Evolutionary conservation across 2,329 filamentous ascomycete species (phyloP), one percentile per base, ranked within the genome.

Genomic region (Huntiella moniliformis): DNA sequence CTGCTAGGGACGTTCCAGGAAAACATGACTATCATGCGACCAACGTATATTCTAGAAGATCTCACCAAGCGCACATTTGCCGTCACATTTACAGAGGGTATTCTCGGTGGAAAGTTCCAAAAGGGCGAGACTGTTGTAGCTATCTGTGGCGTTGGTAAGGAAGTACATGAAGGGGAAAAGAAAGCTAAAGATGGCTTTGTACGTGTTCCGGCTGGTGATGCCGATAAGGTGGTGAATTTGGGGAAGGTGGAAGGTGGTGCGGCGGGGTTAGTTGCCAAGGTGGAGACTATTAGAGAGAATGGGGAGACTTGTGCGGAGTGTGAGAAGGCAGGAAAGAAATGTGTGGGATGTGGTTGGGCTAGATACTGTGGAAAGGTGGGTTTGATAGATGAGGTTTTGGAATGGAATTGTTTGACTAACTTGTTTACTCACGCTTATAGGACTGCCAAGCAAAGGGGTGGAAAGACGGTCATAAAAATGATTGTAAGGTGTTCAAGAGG

Each of bases 11-110:
- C 67, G 47, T 57, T 68, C 46, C 63, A 63, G 49, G 60, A 68
- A 50, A 60, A 68, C 56, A 64, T 63, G 56, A 65, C 67, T 36
- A 66, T 70, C 52, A 68, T 60, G 15, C 64, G 68, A 51, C 67
- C 67, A 4, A 70, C 67, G 3, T 60, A 69, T 1, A 63, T 69
- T 44, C 60, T 61, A 13, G 56, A 57, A 32, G 67, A 70, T 57
- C 55, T 59, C 33, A 51, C 53, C 36, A 56, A 58, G 36, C 52
- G 54, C 15, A 57, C 63, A 32, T 68, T 69, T 51, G 67, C 67
- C 2, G 57, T 70, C 5, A 61, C 64, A 1, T 70, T 67, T 46
- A 53, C 48, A 5, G 49, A 68, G 1, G 59, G 57, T 6, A 32
- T 56, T 41, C 46, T 41, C 53, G 61, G 35, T 17, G 38, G 34